phyloP scores from a whole-genome alignment of 179 eudicot genomes.

The Corrigiola litoralis region DNA sequence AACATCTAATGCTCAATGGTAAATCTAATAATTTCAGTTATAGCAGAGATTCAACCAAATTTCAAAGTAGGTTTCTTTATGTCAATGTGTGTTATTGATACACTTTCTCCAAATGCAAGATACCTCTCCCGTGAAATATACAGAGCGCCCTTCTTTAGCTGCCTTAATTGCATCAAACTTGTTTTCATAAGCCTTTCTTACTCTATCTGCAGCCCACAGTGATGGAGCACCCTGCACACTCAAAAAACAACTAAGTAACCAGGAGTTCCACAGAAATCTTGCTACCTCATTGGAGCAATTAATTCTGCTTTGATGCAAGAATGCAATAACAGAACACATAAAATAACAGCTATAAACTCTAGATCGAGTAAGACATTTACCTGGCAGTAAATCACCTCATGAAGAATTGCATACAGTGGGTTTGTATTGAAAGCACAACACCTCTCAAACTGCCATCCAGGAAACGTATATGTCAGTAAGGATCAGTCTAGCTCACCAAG shows the following conservation, averaged over 20 bases:
- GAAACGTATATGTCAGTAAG: constrained; percentile 1
- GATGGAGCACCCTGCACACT: constrained; percentile 79
- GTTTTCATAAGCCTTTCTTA: constrained; percentile 49
- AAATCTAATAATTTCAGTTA: not conserved
- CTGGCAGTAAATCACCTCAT: constrained; percentile 94
- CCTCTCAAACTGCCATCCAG: constrained; percentile 64
- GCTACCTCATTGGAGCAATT: not conserved
- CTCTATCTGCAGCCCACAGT: constrained; percentile 80
- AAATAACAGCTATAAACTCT: not conserved
- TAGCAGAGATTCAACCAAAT: not conserved
- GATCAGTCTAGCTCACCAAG: not conserved
- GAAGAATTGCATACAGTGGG: constrained; percentile 83
- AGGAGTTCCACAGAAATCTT: not conserved
- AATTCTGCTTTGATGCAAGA: not conserved
- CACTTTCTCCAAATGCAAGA: not conserved
- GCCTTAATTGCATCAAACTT: constrained; percentile 81
- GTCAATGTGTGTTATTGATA: too few species aligned
- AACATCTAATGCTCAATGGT: not conserved
- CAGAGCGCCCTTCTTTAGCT: constrained; percentile 73
- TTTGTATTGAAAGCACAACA: constrained; percentile 71
- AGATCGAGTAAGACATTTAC: constrained; percentile 31
- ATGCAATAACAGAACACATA: not conserved
- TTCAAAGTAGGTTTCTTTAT: not conserved
- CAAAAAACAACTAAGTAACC: not conserved
- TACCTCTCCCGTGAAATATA: constrained; percentile 93